phyloP scores from a whole-genome alignment of 1,284 basidiomycete genomes.

The Trichosporon faecale region DNA sequence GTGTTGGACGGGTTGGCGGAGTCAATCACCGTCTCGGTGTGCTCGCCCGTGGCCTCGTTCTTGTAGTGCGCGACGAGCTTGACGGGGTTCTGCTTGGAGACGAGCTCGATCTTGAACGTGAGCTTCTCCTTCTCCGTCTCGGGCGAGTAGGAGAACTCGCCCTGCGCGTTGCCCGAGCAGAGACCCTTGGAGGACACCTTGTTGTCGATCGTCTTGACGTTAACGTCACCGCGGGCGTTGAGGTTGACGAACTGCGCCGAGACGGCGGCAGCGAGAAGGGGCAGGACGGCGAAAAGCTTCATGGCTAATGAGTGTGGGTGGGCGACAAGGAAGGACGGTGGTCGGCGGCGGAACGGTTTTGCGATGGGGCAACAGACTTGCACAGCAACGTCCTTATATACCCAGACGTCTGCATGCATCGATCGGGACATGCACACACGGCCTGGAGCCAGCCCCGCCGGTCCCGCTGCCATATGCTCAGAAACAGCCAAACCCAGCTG shows the following conservation, averaged over 20 bases:
- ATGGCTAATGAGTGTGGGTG: conserved; percentile 1
- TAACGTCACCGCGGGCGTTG: background rate
- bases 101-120: conserved; percentile 12
- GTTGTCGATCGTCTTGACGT: background rate
- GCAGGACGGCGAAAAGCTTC: conserved; percentile 14
- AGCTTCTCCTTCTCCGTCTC: conserved; percentile 13
- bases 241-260: conserved; percentile 13
- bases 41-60: conserved; percentile 16
- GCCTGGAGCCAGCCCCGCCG: background rate
- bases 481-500: background rate
- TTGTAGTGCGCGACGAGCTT: background rate
- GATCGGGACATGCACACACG: background rate
- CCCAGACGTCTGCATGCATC: background rate
- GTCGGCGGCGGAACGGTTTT: background rate
- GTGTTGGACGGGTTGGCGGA: background rate
- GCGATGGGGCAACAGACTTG: background rate
- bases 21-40: background rate
- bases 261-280: conserved; percentile 15
- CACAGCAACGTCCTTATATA: background rate
- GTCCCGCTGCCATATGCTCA: background rate
- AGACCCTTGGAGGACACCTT: conserved; percentile 21
- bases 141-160: conserved; percentile 15
- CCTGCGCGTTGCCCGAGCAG: conserved; percentile 15
- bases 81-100: conserved; percentile 15
- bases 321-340: background rate